Base-by-base conservation (phyloP, 495 filamentous ascomycete genomes). In the Penicillium goetzii region DNA sequence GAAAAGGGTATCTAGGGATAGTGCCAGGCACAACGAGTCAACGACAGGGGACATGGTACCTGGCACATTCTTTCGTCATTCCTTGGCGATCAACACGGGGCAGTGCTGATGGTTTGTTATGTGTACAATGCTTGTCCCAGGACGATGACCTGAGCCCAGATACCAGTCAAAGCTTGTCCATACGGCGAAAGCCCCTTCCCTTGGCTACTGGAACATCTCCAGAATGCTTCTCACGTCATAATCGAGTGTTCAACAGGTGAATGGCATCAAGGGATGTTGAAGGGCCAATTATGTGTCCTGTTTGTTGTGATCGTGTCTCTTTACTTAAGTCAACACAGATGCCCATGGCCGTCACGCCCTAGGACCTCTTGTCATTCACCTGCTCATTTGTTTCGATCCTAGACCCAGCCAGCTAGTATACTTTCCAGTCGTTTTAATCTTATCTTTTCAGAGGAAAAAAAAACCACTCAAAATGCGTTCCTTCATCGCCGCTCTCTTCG, bases 1-100 rank as follows among this genome's bases (percentile, higher is more conserved):
- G 54, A 34, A 57, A 63, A 65, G 59, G 62, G 62, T 61, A 47
- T 54, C 68, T 32, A 68, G 68, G 65, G 68, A 54, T 59, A 63
- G 28, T 49, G 43, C 45, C 60, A 52, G 49, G 49, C 58, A 63
- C 53, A 40, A 54, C 61, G 28, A 36, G 34, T 36, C 34, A 36
- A 40, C 36, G 5, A 51, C 19, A 34, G 50, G 40, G 56, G 43
- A 63, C 49, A 60, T 58, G 38, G 63, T 49, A 66, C 67, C 59
- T 67, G 63, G 70, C 63, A 65, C 65, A 73, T 73, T 69, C 61
- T 61, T 63, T 30, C n/a, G 14, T 28, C 70, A 73, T 71, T 71
- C 70, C 70, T 58, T 15, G 50, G 26, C 45, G 64, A 67, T 61
- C 36, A 45, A 61, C 61, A 66, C n/a, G 41, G 41, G 34, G 60